Base-by-base conservation (phyloP, 371 early-diverging fungal genomes). In the Quaeritorhiza haematococci region DNA sequence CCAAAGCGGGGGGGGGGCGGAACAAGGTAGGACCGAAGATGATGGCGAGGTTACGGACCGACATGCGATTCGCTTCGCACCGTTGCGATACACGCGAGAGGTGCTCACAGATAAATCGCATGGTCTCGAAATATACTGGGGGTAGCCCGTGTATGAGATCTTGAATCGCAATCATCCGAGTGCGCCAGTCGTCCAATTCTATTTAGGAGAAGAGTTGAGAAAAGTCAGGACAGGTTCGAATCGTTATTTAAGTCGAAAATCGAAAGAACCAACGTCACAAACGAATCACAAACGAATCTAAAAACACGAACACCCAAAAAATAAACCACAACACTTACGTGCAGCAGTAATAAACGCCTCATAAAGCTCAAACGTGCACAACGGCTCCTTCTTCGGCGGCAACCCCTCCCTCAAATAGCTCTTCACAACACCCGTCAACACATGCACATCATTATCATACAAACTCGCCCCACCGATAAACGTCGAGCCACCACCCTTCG, bases 381-480 rank as follows among this genome's bases (percentile, higher is more conserved):
- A 17, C 3, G 74, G 72, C 45, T 68, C 68, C 57, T 62, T 67
- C 23, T 53, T 56, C 3, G 64, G 55, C 0, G 65, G 62, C 21
- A 76, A 24, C 4, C 74, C 74, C 17, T 69, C 63, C 33, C 74
- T 50, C 60, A 74, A 53, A 52, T 61, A 68, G 1, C 59, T 45
- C 57, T 76, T 76, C 29, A 76, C 61, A 13, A 73, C 72, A 0
- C 68, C 64, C 1, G 74, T 63, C 13, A 76, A 59, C 34, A 76
- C 77, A 61, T 76, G 74, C 6, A 76, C 60, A 49, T 76, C 77
- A 58, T 74, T 72, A 48, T 76, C 74, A 55, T 74, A 76, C 46
- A 76, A 54, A 49, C 42, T 57, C 27, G 27, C 42, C 5, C 42
- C 23, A 23, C 10, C 8, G 23, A 24, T 15, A n/a, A 15, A 19